These are phyloP conservation scores for Tephrocybe sp. DNA, from an alignment of 768 basidiomycete species.

Conservation along the genomic window DNA sequence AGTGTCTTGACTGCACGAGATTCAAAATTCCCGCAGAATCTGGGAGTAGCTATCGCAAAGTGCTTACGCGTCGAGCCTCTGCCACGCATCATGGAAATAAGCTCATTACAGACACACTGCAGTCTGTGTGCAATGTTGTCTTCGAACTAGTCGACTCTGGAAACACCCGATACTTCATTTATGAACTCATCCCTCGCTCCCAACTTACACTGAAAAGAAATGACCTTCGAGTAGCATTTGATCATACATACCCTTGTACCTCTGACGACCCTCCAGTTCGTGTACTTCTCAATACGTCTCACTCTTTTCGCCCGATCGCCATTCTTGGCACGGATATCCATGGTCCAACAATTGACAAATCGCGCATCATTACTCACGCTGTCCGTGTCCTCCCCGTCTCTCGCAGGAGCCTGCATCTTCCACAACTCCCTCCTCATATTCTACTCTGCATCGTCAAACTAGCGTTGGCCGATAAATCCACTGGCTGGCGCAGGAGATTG, in stretches of 20 bases:
- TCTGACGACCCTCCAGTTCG: neutral
- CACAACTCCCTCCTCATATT: neutral
- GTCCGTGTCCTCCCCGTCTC: conserved; percentile 4
- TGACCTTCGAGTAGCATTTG: neutral
- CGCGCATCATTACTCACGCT: neutral
- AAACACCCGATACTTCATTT: neutral
- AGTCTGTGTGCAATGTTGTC: conserved; percentile 1
- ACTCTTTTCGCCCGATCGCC: neutral
- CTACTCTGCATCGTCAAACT: neutral
- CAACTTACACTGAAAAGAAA: neutral
- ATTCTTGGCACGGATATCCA: neutral
- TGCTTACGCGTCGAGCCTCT: neutral
- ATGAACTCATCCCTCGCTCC: neutral
- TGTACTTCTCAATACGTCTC: conserved; percentile 2
- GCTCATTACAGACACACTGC: neutral
- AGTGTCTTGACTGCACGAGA: neutral
- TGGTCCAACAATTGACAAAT: neutral
- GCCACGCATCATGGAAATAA: neutral
- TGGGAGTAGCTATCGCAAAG: neutral
- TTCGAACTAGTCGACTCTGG: conserved; percentile 3
- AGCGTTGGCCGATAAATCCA: neutral
- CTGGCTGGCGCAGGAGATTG: conserved; percentile 2
- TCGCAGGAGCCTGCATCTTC: neutral
- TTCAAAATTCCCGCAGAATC: neutral
- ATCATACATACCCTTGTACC: neutral